These are phyloP conservation scores for Mycena albidolilacea DNA, from an alignment of 768 basidiomycete species.

Conservation along the genomic window DNA sequence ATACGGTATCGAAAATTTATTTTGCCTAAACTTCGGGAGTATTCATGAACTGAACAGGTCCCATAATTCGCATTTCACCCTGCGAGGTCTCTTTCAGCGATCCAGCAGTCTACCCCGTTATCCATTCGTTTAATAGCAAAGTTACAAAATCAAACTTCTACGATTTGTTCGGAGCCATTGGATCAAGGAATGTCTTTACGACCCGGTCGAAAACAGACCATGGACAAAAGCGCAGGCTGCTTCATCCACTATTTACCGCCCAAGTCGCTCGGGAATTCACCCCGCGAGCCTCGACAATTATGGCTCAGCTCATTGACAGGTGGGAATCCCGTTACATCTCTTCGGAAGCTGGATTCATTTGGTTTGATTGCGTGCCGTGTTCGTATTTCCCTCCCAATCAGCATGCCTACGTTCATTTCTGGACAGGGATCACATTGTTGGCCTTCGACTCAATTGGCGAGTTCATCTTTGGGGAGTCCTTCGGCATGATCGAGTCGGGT, in stretches of 20 bases:
- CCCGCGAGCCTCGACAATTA: conserved; percentile 56
- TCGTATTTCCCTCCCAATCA: background rate
- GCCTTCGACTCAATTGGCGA: conserved; percentile 78
- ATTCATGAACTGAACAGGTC: conserved; percentile 45
- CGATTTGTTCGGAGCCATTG: conserved; percentile 62
- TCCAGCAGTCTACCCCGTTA: conserved; percentile 66
- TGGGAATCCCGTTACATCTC: conserved; percentile 66
- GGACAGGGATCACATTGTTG: conserved; percentile 49
- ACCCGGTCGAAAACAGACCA: conserved; percentile 66
- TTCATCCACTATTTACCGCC: conserved; percentile 70
- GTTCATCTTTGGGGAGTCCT: conserved; percentile 72
- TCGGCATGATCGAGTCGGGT: conserved; percentile 71
- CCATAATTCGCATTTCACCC: conserved; percentile 62
- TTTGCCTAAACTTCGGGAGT: too few relatives aligned
- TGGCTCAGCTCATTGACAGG: conserved; percentile 51
- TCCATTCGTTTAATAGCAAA: conserved; percentile 74
- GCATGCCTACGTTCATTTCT: background rate
- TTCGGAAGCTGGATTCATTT: conserved; percentile 58
- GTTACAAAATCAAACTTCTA: conserved; percentile 67
- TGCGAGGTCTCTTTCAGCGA: conserved; percentile 66
- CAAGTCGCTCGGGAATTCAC: conserved; percentile 75
- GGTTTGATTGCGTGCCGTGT: conserved; percentile 68
- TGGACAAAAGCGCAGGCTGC: conserved; percentile 77
- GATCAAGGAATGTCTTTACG: conserved; percentile 58
- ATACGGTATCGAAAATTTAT: conserved; percentile 55